A percentile compares a stretch with the other conserved stretches of the same genome.
Evolutionary conservation across 2,329 filamentous ascomycete genomes (phyloP).

Genomic region (Trichoderma pleuroti): DNA sequence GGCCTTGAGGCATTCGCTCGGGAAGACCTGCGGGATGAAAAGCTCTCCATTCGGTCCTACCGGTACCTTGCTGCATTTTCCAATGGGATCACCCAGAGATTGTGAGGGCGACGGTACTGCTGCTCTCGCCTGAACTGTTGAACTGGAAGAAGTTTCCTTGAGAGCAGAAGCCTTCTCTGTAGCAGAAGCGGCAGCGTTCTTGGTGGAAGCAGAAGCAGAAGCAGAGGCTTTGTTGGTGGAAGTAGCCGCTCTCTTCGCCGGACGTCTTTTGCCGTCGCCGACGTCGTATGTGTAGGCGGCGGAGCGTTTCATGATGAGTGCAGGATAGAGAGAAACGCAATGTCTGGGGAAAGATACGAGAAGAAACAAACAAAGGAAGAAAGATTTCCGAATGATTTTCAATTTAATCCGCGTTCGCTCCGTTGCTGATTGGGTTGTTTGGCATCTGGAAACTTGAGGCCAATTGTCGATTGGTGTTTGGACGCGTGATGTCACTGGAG

Average conservation of each 20-base stretch:
- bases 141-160: background rate
- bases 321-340: background rate
- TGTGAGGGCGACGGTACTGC: background rate
- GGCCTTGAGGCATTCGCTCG: conserved; percentile 17
- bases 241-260: conserved; percentile 3
- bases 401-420: background rate
- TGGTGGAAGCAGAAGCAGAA: background rate
- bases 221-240: background rate
- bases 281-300: background rate
- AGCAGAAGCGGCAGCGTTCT: background rate
- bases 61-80: background rate
- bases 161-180: background rate
- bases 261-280: background rate
- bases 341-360: no score
- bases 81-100: background rate
- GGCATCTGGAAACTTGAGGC: background rate
- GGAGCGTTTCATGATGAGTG: background rate
- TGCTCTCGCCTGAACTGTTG: background rate
- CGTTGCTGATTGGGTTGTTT: background rate
- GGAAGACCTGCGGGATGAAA: conserved; percentile 22
- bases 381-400: background rate
- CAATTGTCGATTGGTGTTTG: background rate
- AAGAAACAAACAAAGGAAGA: background rate
- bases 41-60: conserved; percentile 21
- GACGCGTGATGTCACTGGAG: background rate